Base-by-base conservation (phyloP, 371 early-diverging fungal species). In the Lichtheimia corymbifera region DNA sequence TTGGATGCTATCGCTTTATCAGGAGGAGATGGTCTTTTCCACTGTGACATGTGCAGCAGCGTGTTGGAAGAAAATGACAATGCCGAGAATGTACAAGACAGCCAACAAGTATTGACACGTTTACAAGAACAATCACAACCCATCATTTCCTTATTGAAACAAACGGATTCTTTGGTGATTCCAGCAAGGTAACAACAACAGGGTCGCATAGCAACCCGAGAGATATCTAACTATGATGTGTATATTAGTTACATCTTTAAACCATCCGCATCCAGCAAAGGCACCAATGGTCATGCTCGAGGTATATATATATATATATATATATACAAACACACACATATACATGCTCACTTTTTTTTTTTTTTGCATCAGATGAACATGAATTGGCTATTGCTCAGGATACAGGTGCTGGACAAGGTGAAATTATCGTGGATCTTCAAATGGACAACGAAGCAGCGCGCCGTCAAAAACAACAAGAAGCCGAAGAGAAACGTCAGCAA, bases 51-150 rank as follows among this genome's bases (percentile, higher is more conserved):
- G 47, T 88, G 91, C 59, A 71, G 76, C n/a, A 27, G 59, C 17
- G 78, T 78, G n/a, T 74, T 91, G 51, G 77, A 80, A 25, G 89
- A 91, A 45, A 88, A 87, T 61, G 84, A 85, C 52, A 85, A 85
- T 67, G 76, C 86, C 20, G 90, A 87, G 60, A 83, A 82, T 42
- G 80, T 85, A 24, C 79, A 79, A 24, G 72, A 73, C 17, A 76
- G 77, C 47, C 76, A 80, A 49, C 67, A 69, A 25, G 66, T 70
- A 27, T 44, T 80, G 13, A 66, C 74, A 3, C 60, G 68, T 59
- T 82, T 96, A 50, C 88, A 91, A 76, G 88, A 88, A 44, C 92
- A 95, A 72, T 87, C 89, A 47, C 81, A 85, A 51, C 91, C 93
- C 0, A 92, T 97, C 28, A 83, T 94, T 50, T 84, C 89, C 5